These are phyloP conservation scores for Fusarium longipes DNA, from an alignment of 2,329 filamentous ascomycete species.

Conservation along the genomic window DNA sequence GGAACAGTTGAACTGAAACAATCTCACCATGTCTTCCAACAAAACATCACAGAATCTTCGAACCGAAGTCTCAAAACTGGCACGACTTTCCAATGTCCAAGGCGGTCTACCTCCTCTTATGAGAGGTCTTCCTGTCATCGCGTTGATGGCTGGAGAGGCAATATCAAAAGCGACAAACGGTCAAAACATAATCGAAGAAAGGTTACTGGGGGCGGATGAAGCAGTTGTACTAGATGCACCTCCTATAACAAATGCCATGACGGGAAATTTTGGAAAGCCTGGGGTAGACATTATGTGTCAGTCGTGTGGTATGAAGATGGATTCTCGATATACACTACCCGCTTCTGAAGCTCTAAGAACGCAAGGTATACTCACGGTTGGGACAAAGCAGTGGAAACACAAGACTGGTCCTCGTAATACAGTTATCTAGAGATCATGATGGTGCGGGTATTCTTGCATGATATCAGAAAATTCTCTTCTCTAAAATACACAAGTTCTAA, in stretches of 20 bases:
- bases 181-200: conserved; percentile 32
- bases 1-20: rapidly evolving
- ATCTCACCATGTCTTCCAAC: conserved; percentile 4
- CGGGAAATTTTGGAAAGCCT: not conserved
- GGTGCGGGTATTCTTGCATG: not conserved
- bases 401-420: too few relatives aligned
- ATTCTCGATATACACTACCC: rapidly evolving
- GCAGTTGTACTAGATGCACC: conserved; percentile 8
- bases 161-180: conserved; percentile 26
- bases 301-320: not conserved
- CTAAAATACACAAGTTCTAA: rapidly evolving
- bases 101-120: conserved; percentile 32
- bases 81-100: conserved; percentile 38
- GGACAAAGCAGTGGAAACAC: not conserved
- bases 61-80: conserved; percentile 31
- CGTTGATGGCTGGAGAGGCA: conserved; percentile 33
- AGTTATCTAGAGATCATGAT: not conserved
- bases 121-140: conserved; percentile 33
- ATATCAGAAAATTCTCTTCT: not conserved
- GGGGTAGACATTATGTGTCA: conserved; percentile 22
- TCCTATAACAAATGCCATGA: rapidly evolving
- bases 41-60: conserved; percentile 13
- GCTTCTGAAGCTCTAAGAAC: rapidly evolving
- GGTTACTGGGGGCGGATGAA: conserved; percentile 26
- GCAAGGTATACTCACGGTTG: not conserved